Percentiles rank a stretch among this genome's conserved stretches.
These are phyloP conservation scores for Fusarium verticillioides DNA, from an alignment of 2,329 filamentous ascomycete species.

Conservation along the genomic window DNA sequence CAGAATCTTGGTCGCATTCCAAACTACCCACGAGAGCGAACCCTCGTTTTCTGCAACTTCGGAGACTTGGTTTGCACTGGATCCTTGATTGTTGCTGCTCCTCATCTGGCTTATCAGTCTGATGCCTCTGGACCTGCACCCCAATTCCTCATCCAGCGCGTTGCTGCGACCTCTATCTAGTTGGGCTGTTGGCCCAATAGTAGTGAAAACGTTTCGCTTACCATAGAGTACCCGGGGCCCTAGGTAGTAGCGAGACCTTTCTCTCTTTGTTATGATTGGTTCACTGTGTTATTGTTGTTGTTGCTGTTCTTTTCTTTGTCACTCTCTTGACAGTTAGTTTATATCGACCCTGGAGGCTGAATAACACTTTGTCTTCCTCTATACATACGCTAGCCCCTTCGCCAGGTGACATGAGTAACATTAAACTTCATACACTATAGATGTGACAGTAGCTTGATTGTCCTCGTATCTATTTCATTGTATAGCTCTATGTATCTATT, in stretches of 20 bases:
- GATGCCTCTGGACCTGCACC: conserved; percentile 28
- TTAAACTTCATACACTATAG: fast-evolving
- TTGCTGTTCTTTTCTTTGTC: background rate
- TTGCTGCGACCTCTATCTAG: conserved; percentile 15
- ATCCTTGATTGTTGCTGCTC: conserved; percentile 44
- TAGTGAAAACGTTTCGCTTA: background rate
- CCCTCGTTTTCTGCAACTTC: conserved; percentile 51
- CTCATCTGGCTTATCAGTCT: conserved; percentile 23
- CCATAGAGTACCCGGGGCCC: background rate
- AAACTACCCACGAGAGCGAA: conserved; percentile 50
- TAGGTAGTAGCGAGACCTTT: background rate
- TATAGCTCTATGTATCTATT: background rate
- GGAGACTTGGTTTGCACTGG: conserved; percentile 53
- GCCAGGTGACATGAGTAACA: fast-evolving
- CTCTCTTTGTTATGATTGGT: background rate
- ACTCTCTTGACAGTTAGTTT: background rate
- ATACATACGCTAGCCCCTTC: background rate
- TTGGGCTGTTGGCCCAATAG: background rate
- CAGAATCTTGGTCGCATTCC: conserved; percentile 54
- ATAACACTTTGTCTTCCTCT: background rate
- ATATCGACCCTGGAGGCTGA: background rate
- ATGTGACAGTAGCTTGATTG: fast-evolving
- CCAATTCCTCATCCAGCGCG: conserved; percentile 22
- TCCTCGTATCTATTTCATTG: fast-evolving
- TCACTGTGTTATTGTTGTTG: background rate